phyloP scores from a whole-genome alignment of 1,139 yeast species.

The Saccharomyces uvarum region DNA sequence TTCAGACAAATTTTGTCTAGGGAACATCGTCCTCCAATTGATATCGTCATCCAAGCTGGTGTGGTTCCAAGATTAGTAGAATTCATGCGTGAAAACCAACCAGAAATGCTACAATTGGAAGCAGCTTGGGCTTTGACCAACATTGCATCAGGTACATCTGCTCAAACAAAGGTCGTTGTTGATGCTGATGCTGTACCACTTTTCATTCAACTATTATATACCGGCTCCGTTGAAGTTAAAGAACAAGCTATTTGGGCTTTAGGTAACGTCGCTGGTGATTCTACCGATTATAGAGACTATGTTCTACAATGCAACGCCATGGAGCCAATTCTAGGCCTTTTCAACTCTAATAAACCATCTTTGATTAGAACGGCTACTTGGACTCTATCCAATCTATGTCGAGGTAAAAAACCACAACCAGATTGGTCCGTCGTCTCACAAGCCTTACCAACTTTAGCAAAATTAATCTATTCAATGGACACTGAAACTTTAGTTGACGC shows the following conservation, averaged over 20 bases:
- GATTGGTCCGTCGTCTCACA: constrained; percentile 82
- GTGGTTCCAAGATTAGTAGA: constrained; percentile 86
- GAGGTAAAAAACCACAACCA: constrained; percentile 95
- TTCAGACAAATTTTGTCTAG: constrained; percentile 90
- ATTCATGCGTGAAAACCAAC: constrained; percentile 71
- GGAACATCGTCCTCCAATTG: constrained; percentile 97
- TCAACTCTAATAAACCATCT: constrained; percentile 76
- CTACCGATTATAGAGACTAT: constrained; percentile 78
- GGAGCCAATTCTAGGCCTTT: constrained; percentile 74
- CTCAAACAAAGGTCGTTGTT: constrained; percentile 84
- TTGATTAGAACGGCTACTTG: constrained; percentile 94
- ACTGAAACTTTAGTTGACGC: constrained; percentile 93
- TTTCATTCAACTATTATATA: constrained; percentile 72
- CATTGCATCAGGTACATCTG: constrained; percentile 91
- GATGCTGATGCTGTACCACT: constrained; percentile 90
- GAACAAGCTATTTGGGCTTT: constrained; percentile 99
- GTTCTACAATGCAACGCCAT: constrained; percentile 82
- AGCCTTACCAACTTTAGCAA: constrained; percentile 88
- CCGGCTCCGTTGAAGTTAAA: constrained; percentile 82
- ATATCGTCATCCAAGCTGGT: constrained; percentile 84
- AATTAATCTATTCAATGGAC: constrained; percentile 82
- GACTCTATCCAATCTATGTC: constrained; percentile 92
- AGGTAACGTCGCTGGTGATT: constrained; percentile 98
- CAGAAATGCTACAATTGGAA: constrained; percentile 86
- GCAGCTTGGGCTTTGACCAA: constrained; percentile 99